Evolutionary conservation across 1,284 basidiomycete genomes (phyloP).

Genomic region (Ceratorhiza oryzae-sativae): DNA sequence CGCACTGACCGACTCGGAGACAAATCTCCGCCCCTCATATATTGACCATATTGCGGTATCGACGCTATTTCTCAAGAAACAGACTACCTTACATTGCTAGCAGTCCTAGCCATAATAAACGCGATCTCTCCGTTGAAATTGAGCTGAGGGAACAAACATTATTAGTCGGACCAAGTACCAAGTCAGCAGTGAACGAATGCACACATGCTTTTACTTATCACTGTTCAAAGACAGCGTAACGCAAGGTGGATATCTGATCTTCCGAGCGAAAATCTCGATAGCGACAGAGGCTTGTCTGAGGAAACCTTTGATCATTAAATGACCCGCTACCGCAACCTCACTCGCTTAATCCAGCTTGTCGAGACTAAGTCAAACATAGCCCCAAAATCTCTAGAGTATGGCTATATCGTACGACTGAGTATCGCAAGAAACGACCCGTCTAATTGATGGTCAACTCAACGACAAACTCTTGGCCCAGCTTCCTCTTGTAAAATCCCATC

Average conservation of each 20-base stretch:
- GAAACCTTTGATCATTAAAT: slow-evolving; percentile 15
- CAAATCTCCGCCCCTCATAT: neutral
- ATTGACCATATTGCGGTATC: no score
- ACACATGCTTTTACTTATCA: no score
- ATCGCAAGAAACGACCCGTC: neutral
- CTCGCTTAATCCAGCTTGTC: slow-evolving; percentile 2
- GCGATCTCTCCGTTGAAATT: no score
- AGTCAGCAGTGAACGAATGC: no score
- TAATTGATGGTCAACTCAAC: slow-evolving; percentile 9
- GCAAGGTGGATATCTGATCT: no score
- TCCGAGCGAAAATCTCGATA: no score
- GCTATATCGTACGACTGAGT: neutral
- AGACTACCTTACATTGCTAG: no score
- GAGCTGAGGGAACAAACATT: no score
- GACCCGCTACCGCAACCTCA: neutral
- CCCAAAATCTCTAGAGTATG: neutral
- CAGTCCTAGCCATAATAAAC: no score
- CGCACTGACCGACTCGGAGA: neutral
- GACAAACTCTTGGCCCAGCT: slow-evolving; percentile 32
- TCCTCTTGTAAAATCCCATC: slow-evolving; percentile 36
- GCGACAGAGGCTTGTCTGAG: neutral
- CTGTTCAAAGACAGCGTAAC: no score
- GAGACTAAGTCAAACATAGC: neutral
- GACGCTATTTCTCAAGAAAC: no score
- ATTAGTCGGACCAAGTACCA: no score